Evolutionary conservation across 31 red algal species (phyloP).

Genomic region (Odonthalia washingtoniensis): DNA sequence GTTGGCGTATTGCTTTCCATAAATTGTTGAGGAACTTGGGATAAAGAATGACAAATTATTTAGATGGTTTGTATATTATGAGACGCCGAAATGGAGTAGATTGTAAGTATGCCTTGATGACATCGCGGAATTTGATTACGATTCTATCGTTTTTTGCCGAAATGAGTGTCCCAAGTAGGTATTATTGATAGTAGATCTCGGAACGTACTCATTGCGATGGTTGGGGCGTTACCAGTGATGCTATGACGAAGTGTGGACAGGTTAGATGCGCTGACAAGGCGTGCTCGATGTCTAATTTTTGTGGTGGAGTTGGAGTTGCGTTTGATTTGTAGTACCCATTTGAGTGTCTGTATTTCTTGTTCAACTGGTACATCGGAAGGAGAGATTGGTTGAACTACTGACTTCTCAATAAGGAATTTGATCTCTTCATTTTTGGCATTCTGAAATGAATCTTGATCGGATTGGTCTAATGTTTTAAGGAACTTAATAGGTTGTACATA

Average conservation of each 20-base stretch:
- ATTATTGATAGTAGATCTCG: too few species aligned
- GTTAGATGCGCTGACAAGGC: neutral
- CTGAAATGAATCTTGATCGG: neutral
- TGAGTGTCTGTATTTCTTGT: neutral
- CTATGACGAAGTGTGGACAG: neutral
- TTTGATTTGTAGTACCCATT: neutral
- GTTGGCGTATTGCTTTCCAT: neutral
- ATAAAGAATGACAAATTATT: neutral
- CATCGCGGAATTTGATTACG: neutral
- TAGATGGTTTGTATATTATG: too few species aligned
- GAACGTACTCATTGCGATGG: too few species aligned
- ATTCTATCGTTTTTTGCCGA: constrained; percentile 1
- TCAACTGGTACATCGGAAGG: neutral
- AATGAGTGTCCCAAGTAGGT: too few species aligned
- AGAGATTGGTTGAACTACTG: too few species aligned
- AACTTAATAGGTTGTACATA: neutral
- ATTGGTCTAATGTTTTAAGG: too few species aligned
- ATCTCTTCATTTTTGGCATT: neutral
- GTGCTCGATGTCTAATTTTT: neutral
- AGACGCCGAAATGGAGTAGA: neutral
- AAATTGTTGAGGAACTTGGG: neutral
- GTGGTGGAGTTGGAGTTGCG: neutral
- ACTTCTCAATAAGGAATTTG: neutral
- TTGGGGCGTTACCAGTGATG: too few species aligned
- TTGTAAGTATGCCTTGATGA: neutral